Conservation (phyloP, 2,329 filamentous ascomycete species). For the Lithohypha guttulata region DNA sequence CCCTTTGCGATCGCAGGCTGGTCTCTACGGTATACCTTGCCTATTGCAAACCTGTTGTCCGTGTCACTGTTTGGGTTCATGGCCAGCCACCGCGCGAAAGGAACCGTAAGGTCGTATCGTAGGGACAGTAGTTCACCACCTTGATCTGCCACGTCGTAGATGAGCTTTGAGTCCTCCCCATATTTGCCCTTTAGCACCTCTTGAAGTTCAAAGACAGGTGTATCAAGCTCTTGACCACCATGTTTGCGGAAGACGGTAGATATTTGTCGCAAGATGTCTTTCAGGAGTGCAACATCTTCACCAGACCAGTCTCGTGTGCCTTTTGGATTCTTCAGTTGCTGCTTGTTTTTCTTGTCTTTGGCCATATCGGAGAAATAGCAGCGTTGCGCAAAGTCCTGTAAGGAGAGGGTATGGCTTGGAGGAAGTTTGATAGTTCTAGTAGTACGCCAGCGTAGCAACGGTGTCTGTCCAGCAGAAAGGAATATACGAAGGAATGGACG, state of each 20-base stretch:
- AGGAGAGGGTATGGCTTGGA: neutral
- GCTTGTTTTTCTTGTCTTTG: conserved; percentile 19
- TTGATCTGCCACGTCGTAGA: conserved; percentile 81
- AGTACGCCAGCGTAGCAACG: no score
- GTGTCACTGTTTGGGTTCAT: conserved; percentile 74
- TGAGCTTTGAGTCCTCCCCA: conserved; percentile 84
- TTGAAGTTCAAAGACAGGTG: conserved; percentile 72
- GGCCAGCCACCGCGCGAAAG: conserved; percentile 83
- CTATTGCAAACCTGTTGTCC: conserved; percentile 92
- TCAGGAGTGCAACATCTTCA: conserved; percentile 66
- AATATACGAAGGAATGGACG: conserved; percentile 6
- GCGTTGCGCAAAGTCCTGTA: neutral
- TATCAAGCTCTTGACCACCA: conserved; percentile 69
- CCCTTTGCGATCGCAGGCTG: conserved; percentile 82
- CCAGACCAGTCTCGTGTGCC: conserved; percentile 81
- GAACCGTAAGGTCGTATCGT: conserved; percentile 79
- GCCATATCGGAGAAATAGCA: conserved; percentile 9
- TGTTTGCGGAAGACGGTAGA: conserved; percentile 73
- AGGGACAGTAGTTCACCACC: conserved; percentile 75
- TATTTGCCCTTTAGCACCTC: conserved; percentile 85
- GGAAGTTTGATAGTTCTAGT: neutral
- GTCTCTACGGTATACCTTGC: conserved; percentile 77
- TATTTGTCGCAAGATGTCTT: conserved; percentile 68
- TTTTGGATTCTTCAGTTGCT: conserved; percentile 70
- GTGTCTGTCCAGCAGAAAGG: conserved; percentile 5